Evolutionary conservation across 495 filamentous ascomycete species (phyloP).

Genomic region (Chaetomium fimeti): DNA sequence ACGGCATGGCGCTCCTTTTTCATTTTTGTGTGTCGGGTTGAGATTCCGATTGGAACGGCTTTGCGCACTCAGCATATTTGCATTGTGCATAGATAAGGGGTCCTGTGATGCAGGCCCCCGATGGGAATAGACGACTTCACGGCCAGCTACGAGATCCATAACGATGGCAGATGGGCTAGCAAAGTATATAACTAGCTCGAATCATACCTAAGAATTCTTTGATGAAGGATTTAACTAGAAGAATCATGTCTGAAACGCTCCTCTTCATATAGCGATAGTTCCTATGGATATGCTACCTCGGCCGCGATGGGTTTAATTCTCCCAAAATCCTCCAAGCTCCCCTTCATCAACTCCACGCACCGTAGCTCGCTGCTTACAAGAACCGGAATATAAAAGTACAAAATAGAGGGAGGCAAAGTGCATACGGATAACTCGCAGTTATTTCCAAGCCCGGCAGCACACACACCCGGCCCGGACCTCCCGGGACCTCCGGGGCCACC

Average conservation of each 20-base stretch:
- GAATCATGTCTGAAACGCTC: too few relatives aligned
- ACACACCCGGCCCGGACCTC: not conserved
- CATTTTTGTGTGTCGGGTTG: not conserved
- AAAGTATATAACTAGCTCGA: not conserved
- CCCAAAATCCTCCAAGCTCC: too few relatives aligned
- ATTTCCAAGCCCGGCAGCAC: not conserved
- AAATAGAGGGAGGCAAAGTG: too few relatives aligned
- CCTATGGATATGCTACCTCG: too few relatives aligned
- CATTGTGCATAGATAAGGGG: not conserved
- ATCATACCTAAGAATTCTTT: not conserved
- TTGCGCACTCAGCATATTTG: slow-evolving; percentile 4
- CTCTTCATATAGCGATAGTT: too few relatives aligned
- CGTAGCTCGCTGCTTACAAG: too few relatives aligned
- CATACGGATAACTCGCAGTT: too few relatives aligned
- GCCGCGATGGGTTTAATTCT: too few relatives aligned
- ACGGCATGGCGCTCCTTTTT: slow-evolving; percentile 15
- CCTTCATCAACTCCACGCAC: too few relatives aligned
- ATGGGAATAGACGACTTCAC: slow-evolving; percentile 5
- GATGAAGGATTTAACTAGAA: not conserved
- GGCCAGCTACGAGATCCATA: not conserved
- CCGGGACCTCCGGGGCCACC: not conserved
- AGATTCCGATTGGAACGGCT: not conserved
- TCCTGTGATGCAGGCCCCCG: not conserved
- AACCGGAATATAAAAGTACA: too few relatives aligned
- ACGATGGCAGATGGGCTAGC: not conserved